Evolutionary conservation across 441 rosid species (phyloP).

Genomic region (Cnidoscolus chayamansa): DNA sequence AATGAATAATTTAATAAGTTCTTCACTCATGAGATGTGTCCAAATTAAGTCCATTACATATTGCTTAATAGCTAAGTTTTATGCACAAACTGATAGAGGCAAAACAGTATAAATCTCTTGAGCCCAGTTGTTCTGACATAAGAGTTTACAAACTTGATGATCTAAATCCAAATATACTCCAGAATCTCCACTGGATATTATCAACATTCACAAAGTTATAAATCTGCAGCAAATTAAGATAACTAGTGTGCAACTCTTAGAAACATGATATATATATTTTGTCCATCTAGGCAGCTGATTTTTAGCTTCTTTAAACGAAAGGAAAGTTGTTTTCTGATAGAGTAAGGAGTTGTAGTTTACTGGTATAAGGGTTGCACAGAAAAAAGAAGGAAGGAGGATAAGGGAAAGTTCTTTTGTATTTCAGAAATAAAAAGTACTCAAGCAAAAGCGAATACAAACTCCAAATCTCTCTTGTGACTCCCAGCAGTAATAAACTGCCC

Average conservation of each 20-base stretch:
- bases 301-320: too few species aligned
- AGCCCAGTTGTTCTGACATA: neutral
- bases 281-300: neutral
- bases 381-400: too few species aligned
- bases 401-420: too few species aligned
- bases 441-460: too few species aligned
- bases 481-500: too few species aligned
- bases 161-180: neutral
- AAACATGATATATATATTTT: neutral
- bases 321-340: neutral
- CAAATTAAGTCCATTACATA: constrained; percentile 4
- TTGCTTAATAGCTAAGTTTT: constrained; percentile 5
- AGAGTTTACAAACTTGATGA: neutral
- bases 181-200: neutral
- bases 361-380: too few species aligned
- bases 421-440: too few species aligned
- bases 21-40: constrained; percentile 4
- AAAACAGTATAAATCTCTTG: neutral
- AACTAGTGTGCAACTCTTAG: neutral
- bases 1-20: constrained; percentile 16
- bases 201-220: neutral
- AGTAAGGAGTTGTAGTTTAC: too few species aligned
- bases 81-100: neutral
- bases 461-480: too few species aligned
- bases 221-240: neutral